phyloP scores from a whole-genome alignment of 2,329 filamentous ascomycete genomes.

The Aspergillus sojae region DNA sequence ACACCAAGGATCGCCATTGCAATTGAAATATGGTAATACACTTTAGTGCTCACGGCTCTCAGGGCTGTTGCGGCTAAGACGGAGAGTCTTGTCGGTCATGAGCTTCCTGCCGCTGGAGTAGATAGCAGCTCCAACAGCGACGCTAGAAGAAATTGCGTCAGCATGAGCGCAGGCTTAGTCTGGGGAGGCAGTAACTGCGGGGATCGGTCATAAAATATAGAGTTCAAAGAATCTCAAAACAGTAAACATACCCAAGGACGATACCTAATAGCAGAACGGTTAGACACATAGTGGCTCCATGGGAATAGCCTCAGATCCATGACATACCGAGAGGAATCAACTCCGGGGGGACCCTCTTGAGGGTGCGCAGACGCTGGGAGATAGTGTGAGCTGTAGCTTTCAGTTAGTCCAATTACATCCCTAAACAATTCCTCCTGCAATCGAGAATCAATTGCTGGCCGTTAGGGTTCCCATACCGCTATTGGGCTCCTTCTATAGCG shows the following conservation, averaged over 20 bases:
- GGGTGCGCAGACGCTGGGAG: slow-evolving; percentile 87
- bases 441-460: slow-evolving; percentile 13
- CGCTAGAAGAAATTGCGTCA: slow-evolving; percentile 43
- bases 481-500: slow-evolving; percentile 63
- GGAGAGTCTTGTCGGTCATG: slow-evolving; percentile 85
- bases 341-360: slow-evolving; percentile 90
- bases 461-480: slow-evolving; percentile 53
- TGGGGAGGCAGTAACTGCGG: slow-evolving; percentile 20
- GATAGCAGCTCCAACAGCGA: slow-evolving; percentile 73
- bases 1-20: slow-evolving; percentile 28
- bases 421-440: background rate
- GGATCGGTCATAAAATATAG: slow-evolving; percentile 16
- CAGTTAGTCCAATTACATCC: slow-evolving; percentile 25
- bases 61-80: slow-evolving; percentile 72
- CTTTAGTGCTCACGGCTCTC: slow-evolving; percentile 43
- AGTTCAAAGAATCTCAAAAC: slow-evolving; percentile 7
- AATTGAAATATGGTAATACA: slow-evolving; percentile 39
- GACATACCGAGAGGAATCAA: slow-evolving; percentile 87
- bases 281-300: slow-evolving; percentile 23
- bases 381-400: slow-evolving; percentile 79
- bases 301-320: background rate
- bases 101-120: slow-evolving; percentile 87
- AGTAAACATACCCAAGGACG: slow-evolving; percentile 74
- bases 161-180: slow-evolving; percentile 13
- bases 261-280: slow-evolving; percentile 60